phyloP scores from a whole-genome alignment of 2,329 filamentous ascomycete species.

The Iodosphaeria phyllophila region DNA sequence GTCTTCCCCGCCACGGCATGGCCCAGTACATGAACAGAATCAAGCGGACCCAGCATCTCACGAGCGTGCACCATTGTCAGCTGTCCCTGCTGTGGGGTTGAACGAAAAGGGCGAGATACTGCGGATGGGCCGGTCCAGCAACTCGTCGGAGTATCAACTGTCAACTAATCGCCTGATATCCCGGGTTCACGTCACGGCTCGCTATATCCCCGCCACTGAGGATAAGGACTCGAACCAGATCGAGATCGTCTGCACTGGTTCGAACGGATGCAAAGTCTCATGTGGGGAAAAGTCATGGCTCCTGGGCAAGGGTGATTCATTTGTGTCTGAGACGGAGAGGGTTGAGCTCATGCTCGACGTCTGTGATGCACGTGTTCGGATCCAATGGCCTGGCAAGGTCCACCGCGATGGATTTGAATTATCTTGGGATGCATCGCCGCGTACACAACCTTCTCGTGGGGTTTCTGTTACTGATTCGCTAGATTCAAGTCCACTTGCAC shows the following conservation, averaged over 20 bases:
- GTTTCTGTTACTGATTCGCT: conserved; percentile 21
- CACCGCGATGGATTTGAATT: conserved; percentile 34
- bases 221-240: conserved; percentile 58
- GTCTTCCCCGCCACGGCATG: conserved; percentile 53
- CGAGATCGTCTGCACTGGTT: conserved; percentile 80
- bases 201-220: conserved; percentile 53
- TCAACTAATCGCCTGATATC: conserved; percentile 86
- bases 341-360: conserved; percentile 91
- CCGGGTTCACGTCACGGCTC: conserved; percentile 77
- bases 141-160: conserved; percentile 87
- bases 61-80: conserved; percentile 66
- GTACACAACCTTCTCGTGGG: conserved; percentile 13
- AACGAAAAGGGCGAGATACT: conserved; percentile 65
- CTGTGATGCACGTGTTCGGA: conserved; percentile 73
- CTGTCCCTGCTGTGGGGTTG: conserved; percentile 68
- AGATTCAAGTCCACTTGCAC: conserved; percentile 41
- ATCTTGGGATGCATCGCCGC: conserved; percentile 50
- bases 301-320: conserved; percentile 71
- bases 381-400: conserved; percentile 90
- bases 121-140: conserved; percentile 82
- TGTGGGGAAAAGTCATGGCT: conserved; percentile 80
- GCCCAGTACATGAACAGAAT: no score
- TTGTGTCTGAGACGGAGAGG: conserved; percentile 73
- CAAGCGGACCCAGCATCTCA: no score
- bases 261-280: conserved; percentile 89